Evolutionary conservation across 805 yeast genomes (phyloP), one percentile per base, ranked within the genome.

Genomic region (Yamadazyma kitorensis): DNA sequence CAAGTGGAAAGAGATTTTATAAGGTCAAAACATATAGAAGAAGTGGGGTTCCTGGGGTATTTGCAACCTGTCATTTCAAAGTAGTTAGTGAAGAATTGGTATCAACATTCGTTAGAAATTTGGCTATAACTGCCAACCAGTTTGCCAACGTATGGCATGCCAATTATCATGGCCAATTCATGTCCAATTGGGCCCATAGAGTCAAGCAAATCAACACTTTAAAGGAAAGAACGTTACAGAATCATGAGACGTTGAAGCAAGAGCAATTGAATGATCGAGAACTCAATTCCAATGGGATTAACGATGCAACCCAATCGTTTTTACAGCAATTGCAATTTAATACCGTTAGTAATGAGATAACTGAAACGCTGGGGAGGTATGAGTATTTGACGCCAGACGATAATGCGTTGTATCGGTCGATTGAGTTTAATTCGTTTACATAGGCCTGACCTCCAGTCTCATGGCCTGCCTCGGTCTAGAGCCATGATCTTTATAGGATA

Each of bases 101-200:
- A 30, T 72, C 94, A 0, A 58, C 63, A 4, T 80, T 80, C 52
- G 73, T 86, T 7, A 68, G 95, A 30, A 82, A 81, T 41, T 58
- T 82, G 40, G 77, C 85, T 2, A 51, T 82, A 14, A 68, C 78
- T 34, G 82, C 88, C 3, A 74, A 76, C 43, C 81, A 78, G 40
- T 83, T 86, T 56, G 87, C 95, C 1, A 70, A 72, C 17, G 80
- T 81, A 12, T 86, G 93, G 87, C 82, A 82, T 45, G 59, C 76
- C 8, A 69, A 69, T 31, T 32, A 32, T 24, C 41, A 40, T 24
- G 79, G 80, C 4, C 64, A 64, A 22, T 78, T 72, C 56, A 61
- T 68, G 6, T 72, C 80, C 24, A 79, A 72, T 48, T 86, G 95
- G 94, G 69, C 74, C 12, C 76, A 76, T 43, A 65, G 95, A 39